Base-by-base conservation (phyloP, 1,284 basidiomycete genomes). In the Ustilago tritici region DNA sequence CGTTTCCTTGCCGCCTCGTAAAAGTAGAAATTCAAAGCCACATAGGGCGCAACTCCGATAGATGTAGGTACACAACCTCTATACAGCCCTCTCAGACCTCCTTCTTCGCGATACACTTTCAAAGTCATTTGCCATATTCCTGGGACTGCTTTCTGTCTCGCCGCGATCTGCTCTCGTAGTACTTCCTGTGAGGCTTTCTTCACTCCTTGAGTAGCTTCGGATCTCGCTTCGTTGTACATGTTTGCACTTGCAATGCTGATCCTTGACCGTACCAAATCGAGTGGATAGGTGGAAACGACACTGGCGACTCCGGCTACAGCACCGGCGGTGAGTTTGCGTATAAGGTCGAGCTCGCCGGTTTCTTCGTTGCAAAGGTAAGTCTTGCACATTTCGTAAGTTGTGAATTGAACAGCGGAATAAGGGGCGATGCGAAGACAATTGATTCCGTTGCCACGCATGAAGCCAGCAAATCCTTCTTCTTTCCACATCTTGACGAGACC, bases 1-100 rank as follows among this genome's bases (percentile, higher is more conserved):
- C 76, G 83, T 79, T 76, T 83, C 1, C 84, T 73, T 4, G 85
- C 76, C 2, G 78, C 79, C 65, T 86, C 85, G 76, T 86, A 85
- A 38, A 80, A 82, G 70, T 79, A 76, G 41, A 86, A 86, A 55
- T 86, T 86, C 47, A 84, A 69, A 9, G 82, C 81, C 9, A 95
- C 94, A 84, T 96, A 97, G 0, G 95, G 95, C 19, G 95, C 95
- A 31, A 98, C 95, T 2, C 95, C 95, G 60, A 93, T 89, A 2
- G 93, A 93, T 0, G 95, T 98, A 5, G 95, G 91, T 54, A 94
- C 89, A 58, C 95, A 88, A 0, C 95, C 95, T 19, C 93, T 91
- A 86, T 98, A 98, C 60, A 98, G 87, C 0, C 92, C 95, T 54
- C 91, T 89, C 14, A 95, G 84, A 0, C 95, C 95, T 32, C 95